These are phyloP conservation scores for Pichia phayaonensis DNA, from an alignment of 805 yeast genomes.

Conservation along the genomic window DNA sequence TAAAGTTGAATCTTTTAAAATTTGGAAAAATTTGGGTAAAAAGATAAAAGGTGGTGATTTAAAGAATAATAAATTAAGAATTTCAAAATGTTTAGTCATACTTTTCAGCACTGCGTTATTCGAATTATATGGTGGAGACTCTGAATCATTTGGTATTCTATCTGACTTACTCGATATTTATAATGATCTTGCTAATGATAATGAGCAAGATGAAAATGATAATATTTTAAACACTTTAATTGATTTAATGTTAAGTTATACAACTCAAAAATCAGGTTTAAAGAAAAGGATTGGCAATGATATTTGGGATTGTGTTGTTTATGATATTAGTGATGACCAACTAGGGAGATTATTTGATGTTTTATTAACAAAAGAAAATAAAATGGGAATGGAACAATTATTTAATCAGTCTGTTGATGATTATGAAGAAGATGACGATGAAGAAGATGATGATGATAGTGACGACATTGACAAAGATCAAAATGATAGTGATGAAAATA, in stretches of 20 bases:
- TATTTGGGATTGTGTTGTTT: conserved; percentile 42
- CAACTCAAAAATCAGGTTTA: conserved; percentile 50
- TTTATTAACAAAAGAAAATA: conserved; percentile 61
- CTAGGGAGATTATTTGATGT: conserved; percentile 47
- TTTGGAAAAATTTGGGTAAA: conserved; percentile 1
- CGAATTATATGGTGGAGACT: conserved; percentile 69
- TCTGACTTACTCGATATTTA: conserved; percentile 65
- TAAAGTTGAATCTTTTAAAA: conserved; percentile 13
- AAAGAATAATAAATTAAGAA: conserved; percentile 7
- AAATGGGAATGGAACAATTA: conserved; percentile 68
- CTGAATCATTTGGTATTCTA: conserved; percentile 68
- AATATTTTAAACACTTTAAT: conserved; percentile 20
- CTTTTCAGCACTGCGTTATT: conserved; percentile 69
- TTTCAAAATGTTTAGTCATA: conserved; percentile 53
- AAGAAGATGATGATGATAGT: conserved; percentile 26
- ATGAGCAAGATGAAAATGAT: neutral
- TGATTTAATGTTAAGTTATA: conserved; percentile 50
- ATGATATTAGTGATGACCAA: conserved; percentile 36
- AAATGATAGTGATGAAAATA: conserved; percentile 37
- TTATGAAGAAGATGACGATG: conserved; percentile 47
- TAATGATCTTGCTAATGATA: conserved; percentile 27
- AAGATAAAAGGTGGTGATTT: conserved; percentile 32
- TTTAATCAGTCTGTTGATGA: conserved; percentile 58
- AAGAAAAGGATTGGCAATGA: conserved; percentile 49
- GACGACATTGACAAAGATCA: conserved; percentile 33